A percentile compares a stretch with the other conserved stretches of the same genome.
These are phyloP conservation scores for Peniophora sp. DNA, from an alignment of 1,284 basidiomycete genomes.

Conservation along the genomic window DNA sequence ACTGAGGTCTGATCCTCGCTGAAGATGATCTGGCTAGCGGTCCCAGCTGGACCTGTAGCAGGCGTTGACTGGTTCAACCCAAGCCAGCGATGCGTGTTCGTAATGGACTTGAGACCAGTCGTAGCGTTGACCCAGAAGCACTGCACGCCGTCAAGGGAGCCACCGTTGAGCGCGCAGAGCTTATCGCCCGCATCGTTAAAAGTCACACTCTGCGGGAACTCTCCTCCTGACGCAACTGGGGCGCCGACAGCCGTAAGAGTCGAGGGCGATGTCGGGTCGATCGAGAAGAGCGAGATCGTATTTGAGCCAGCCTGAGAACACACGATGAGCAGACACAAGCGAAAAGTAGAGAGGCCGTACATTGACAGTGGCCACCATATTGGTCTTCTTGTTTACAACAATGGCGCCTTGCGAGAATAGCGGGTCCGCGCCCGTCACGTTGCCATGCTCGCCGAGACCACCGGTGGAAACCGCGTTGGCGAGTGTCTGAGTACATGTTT, in stretches of 20 bases:
- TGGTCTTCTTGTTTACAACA: constrained; percentile 16
- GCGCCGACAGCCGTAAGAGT: constrained; percentile 31
- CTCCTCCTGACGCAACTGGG: constrained; percentile 34
- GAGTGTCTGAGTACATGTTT: constrained; percentile 7
- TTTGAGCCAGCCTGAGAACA: constrained; percentile 30
- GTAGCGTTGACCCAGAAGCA: constrained; percentile 21
- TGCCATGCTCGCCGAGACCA: constrained; percentile 25
- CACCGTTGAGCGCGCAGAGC: constrained; percentile 39
- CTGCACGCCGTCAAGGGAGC: constrained; percentile 30
- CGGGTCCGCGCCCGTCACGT: constrained; percentile 24
- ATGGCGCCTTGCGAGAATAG: constrained; percentile 33
- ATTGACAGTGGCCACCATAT: constrained; percentile 29
- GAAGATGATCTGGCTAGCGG: constrained; percentile 36
- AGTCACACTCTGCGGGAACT: constrained; percentile 41
- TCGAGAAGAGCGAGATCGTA: constrained; percentile 36
- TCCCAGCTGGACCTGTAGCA: constrained; percentile 27
- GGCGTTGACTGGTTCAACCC: constrained; percentile 39
- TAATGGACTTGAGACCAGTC: constrained; percentile 25
- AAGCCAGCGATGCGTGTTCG: constrained; percentile 32
- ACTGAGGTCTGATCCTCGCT: constrained; percentile 33
- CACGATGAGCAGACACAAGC: constrained; percentile 8
- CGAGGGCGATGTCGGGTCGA: constrained; percentile 34
- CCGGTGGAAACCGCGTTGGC: constrained; percentile 25
- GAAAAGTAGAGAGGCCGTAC: constrained; percentile 11
- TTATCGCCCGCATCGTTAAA: constrained; percentile 31